Evolutionary conservation across 139 green algal species (phyloP).

Genomic region (Tetraselmis striata): DNA sequence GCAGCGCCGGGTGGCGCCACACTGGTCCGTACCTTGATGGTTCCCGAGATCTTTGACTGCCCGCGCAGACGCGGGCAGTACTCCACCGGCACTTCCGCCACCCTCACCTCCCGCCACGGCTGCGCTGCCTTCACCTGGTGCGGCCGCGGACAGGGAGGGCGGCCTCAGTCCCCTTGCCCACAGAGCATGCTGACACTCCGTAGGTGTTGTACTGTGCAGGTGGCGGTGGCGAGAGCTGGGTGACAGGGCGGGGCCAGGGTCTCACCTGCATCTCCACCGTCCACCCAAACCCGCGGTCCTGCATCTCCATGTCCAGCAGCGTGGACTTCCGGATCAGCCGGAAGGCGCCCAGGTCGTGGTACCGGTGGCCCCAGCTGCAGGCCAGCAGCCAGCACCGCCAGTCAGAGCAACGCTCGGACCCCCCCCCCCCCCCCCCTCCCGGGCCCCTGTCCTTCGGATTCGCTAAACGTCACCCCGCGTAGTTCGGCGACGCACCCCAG

Average conservation of each 20-base stretch:
- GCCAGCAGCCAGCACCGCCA: background rate
- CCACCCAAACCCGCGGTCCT: slow-evolving; percentile 6
- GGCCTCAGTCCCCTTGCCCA: background rate
- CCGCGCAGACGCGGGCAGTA: background rate
- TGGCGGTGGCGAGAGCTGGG: too few species aligned
- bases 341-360: slow-evolving; percentile 1
- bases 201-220: too few species aligned
- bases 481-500: background rate
- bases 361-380: background rate
- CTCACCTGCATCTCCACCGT: slow-evolving; percentile 6
- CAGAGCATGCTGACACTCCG: too few species aligned
- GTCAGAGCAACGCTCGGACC: too few species aligned
- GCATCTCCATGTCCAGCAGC: background rate
- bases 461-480: too few species aligned
- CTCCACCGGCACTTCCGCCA: background rate
- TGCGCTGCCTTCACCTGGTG: background rate
- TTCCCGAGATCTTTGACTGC: background rate
- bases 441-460: too few species aligned
- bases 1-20: too few species aligned
- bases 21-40: background rate
- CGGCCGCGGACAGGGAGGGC: background rate
- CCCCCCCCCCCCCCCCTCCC: too few species aligned
- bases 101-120: background rate
- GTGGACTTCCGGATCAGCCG: background rate
- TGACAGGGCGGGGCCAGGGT: background rate